phyloP scores from a whole-genome alignment of 768 basidiomycete species.

The Leccinellum rugosiceps region DNA sequence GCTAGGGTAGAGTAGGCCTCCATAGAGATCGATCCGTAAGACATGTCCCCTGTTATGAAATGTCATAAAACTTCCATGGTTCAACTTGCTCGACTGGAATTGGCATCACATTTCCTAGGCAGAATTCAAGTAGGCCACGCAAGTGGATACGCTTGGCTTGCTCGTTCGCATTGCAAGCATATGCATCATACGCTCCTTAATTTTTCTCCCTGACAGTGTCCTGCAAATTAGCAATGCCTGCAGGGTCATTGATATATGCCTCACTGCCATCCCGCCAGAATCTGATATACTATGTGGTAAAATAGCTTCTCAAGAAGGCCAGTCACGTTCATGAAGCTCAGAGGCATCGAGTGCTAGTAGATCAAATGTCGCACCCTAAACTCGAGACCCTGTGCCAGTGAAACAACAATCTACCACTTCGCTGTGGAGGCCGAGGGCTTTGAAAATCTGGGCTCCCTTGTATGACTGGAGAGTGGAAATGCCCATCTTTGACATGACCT shows the following conservation, averaged over 20 bases:
- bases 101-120: conserved; percentile 71
- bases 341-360: conserved; percentile 97
- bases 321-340: conserved; percentile 96
- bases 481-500: conserved; percentile 99
- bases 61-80: conserved; percentile 99
- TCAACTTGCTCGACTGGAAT: conserved; percentile 99
- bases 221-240: conserved; percentile 90
- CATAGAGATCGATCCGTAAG: conserved; percentile 99
- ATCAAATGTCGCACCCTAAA: conserved; percentile 96
- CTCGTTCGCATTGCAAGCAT: conserved; percentile 84
- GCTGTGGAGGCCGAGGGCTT: conserved; percentile 91
- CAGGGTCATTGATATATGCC: conserved; percentile 95
- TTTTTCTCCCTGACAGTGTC: conserved; percentile 98
- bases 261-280: conserved; percentile 97
- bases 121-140: conserved; percentile 93
- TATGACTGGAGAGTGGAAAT: conserved; percentile 97
- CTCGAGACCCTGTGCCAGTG: conserved; percentile 88
- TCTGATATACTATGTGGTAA: conserved; percentile 94
- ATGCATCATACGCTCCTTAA: conserved; percentile 86
- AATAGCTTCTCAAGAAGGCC: conserved; percentile 88
- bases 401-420: conserved; percentile 94
- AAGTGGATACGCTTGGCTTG: conserved; percentile 84
- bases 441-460: conserved; percentile 99
- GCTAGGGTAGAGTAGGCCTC: conserved; percentile 97
- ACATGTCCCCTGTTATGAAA: conserved; percentile 99